phyloP scores from a whole-genome alignment of 2,329 filamentous ascomycete species.

The Trichothecium sympodiale region DNA sequence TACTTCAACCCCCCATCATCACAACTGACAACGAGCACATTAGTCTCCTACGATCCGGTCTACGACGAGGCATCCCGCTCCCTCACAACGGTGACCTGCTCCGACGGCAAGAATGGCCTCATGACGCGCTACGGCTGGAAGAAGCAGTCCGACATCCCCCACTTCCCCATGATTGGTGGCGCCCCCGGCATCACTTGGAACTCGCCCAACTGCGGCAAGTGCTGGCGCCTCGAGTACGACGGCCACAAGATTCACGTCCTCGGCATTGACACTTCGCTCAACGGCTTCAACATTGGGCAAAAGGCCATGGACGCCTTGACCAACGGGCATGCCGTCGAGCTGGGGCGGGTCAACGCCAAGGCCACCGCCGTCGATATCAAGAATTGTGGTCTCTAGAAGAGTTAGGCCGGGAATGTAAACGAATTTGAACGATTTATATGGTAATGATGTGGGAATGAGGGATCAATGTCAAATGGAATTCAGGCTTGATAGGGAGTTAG shows the following conservation, averaged over 20 bases:
- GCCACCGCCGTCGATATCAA: conserved; percentile 29
- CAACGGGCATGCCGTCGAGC: conserved; percentile 31
- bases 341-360: conserved; percentile 42
- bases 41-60: conserved; percentile 59
- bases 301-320: conserved; percentile 45
- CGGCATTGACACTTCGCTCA: conserved; percentile 39
- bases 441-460: too few species aligned
- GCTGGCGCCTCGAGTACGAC: conserved; percentile 44
- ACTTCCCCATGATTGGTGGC: conserved; percentile 46
- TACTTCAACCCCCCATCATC: background rate
- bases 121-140: conserved; percentile 49
- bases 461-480: too few species aligned
- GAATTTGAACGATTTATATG: too few species aligned
- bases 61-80: conserved; percentile 53
- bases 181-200: conserved; percentile 44
- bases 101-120: conserved; percentile 56
- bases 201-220: conserved; percentile 45
- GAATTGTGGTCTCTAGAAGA: conserved; percentile 31
- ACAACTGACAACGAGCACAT: too few species aligned
- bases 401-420: too few species aligned
- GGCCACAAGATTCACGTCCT: conserved; percentile 41
- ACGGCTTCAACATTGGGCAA: conserved; percentile 45
- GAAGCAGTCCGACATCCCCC: conserved; percentile 38
- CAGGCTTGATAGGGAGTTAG: too few species aligned
- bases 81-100: conserved; percentile 51